These are phyloP conservation scores for Narthecium ossifragum DNA, from an alignment of 106 monocot genomes.

Conservation along the genomic window DNA sequence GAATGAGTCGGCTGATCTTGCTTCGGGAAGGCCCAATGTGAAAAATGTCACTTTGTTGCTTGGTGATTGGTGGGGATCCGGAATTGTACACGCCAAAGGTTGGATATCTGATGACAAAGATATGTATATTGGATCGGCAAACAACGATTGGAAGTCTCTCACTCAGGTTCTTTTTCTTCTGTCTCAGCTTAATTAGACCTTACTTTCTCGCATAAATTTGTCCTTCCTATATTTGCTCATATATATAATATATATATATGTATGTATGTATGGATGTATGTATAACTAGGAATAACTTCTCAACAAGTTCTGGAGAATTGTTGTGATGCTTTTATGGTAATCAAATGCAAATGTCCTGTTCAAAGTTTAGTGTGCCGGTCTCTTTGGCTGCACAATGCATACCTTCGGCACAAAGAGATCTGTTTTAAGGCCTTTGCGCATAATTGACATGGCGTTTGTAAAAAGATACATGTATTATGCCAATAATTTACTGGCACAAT, in stretches of 20 bases:
- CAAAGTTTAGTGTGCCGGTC: neutral
- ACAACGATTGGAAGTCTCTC: constrained; percentile 98
- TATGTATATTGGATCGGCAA: constrained; percentile 89
- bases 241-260: neutral
- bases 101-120: constrained; percentile 87
- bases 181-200: neutral
- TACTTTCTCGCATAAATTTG: neutral
- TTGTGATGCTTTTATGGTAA: neutral
- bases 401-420: too few relatives aligned
- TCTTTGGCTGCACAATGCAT: neutral
- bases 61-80: constrained; percentile 84
- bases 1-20: constrained; percentile 68
- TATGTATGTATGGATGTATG: neutral
- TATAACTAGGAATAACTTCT: neutral
- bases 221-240: neutral
- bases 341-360: neutral
- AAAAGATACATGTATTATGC: neutral
- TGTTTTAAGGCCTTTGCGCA: too few relatives aligned
- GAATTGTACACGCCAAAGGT: constrained; percentile 93
- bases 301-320: neutral
- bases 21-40: constrained; percentile 79
- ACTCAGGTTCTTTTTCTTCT: constrained; percentile 70
- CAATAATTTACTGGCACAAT: neutral
- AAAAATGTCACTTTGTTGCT: constrained; percentile 77
- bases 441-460: too few relatives aligned